Conservation (phyloP, 2,329 filamentous ascomycete species). For the Penicillium nordicum region DNA sequence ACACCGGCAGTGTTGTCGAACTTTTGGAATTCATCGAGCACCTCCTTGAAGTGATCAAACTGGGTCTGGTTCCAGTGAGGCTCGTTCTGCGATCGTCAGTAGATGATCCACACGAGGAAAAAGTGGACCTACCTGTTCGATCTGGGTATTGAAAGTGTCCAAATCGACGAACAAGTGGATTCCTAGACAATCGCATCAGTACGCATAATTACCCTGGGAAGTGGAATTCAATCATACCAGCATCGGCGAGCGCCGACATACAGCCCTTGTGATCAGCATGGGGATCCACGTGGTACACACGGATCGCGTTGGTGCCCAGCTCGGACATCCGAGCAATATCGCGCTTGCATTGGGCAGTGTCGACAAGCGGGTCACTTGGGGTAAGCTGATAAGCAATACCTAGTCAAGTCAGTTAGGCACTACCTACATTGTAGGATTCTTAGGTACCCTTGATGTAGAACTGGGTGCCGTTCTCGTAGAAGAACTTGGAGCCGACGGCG, state of each 20-base stretch:
- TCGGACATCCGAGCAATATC: slow-evolving; percentile 76
- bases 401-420: slow-evolving; percentile 34
- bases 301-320: slow-evolving; percentile 77
- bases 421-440: not conserved
- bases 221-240: slow-evolving; percentile 50
- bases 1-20: slow-evolving; percentile 81
- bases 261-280: slow-evolving; percentile 68
- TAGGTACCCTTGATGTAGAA: slow-evolving; percentile 77
- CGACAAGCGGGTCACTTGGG: slow-evolving; percentile 70
- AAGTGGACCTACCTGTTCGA: slow-evolving; percentile 35
- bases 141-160: slow-evolving; percentile 51
- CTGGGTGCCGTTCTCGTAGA: slow-evolving; percentile 73
- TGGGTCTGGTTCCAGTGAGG: slow-evolving; percentile 73
- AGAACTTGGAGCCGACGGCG: slow-evolving; percentile 78
- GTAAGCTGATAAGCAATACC: slow-evolving; percentile 69
- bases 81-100: slow-evolving; percentile 42
- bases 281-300: slow-evolving; percentile 82
- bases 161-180: slow-evolving; percentile 81
- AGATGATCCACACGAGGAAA: not conserved
- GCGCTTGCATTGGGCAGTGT: slow-evolving; percentile 70
- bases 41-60: slow-evolving; percentile 63
- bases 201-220: not conserved
- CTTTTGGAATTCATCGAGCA: slow-evolving; percentile 72
- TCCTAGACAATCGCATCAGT: not conserved
- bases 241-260: slow-evolving; percentile 75